Conservation (phyloP, 805 yeast species). For the Saturnispora galanensis region DNA sequence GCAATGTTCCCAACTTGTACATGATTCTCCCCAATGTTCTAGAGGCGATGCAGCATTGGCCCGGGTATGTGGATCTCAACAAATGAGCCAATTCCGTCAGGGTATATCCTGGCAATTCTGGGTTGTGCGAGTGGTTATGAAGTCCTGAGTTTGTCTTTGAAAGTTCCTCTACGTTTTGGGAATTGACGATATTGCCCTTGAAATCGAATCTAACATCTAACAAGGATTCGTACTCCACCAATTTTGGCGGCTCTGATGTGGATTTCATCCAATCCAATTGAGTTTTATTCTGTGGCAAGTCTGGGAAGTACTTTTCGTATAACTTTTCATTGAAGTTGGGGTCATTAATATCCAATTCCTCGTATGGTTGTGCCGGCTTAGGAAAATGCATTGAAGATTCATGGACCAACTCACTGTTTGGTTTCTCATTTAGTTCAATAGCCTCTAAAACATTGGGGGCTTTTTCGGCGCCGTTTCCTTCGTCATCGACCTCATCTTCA, state of each 20-base stretch:
- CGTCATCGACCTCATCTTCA: conserved; percentile 31
- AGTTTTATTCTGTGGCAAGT: conserved; percentile 71
- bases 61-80: conserved; percentile 66
- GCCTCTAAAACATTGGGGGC: conserved; percentile 42
- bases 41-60: conserved; percentile 81
- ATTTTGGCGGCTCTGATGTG: conserved; percentile 32
- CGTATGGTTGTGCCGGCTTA: conserved; percentile 33
- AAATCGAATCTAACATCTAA: conserved; percentile 81
- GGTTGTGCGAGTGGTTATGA: conserved; percentile 86
- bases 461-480: conserved; percentile 7
- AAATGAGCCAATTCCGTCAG: conserved; percentile 71
- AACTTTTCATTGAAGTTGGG: conserved; percentile 71
- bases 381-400: conserved; percentile 50
- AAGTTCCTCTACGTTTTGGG: conserved; percentile 16
- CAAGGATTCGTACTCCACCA: conserved; percentile 41
- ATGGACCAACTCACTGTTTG: conserved; percentile 29
- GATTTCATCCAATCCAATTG: conserved; percentile 90
- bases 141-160: conserved; percentile 42
- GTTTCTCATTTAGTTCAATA: conserved; percentile 25
- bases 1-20: conserved; percentile 61
- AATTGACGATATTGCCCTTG: conserved; percentile 60
- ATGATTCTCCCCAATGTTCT: conserved; percentile 81
- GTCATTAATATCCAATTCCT: conserved; percentile 49
- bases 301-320: conserved; percentile 82
- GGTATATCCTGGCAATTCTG: conserved; percentile 89